These are phyloP conservation scores for Aspergillus alliaceus DNA, from an alignment of 2,329 filamentous ascomycete genomes.

Conservation along the genomic window DNA sequence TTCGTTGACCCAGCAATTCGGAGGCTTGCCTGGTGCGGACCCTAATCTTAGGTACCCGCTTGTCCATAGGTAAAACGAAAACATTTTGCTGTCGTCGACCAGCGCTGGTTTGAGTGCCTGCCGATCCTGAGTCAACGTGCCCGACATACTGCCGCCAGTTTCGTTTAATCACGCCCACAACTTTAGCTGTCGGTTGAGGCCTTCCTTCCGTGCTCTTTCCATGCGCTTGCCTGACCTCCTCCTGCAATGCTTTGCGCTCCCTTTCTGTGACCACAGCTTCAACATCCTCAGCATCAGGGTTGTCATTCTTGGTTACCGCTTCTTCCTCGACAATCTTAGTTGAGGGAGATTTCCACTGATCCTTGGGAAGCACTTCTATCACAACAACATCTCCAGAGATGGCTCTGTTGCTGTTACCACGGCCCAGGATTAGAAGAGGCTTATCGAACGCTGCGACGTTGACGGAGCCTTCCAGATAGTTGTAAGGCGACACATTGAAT, in stretches of 20 bases:
- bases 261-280: conserved; percentile 81
- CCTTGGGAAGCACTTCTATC: conserved; percentile 86
- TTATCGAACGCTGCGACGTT: conserved; percentile 89
- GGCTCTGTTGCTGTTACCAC: conserved; percentile 94
- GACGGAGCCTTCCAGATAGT: conserved; percentile 92
- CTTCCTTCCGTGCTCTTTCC: conserved; percentile 72
- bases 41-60: conserved; percentile 92
- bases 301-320: conserved; percentile 86
- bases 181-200: conserved; percentile 84
- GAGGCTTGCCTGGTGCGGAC: conserved; percentile 87
- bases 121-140: conserved; percentile 85
- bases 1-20: conserved; percentile 85
- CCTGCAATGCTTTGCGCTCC: conserved; percentile 82
- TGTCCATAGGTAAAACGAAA: conserved; percentile 97
- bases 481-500: conserved; percentile 96
- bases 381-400: conserved; percentile 92
- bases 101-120: conserved; percentile 69
- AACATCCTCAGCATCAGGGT: conserved; percentile 75
- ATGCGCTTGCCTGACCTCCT: conserved; percentile 85
- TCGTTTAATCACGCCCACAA: conserved; percentile 88
- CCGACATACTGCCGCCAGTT: conserved; percentile 99
- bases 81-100: conserved; percentile 87
- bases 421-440: conserved; percentile 79
- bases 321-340: conserved; percentile 97
- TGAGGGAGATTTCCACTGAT: conserved; percentile 96